These are phyloP conservation scores for Trichophyton equinum DNA, from an alignment of 2,329 filamentous ascomycete genomes.

Conservation along the genomic window DNA sequence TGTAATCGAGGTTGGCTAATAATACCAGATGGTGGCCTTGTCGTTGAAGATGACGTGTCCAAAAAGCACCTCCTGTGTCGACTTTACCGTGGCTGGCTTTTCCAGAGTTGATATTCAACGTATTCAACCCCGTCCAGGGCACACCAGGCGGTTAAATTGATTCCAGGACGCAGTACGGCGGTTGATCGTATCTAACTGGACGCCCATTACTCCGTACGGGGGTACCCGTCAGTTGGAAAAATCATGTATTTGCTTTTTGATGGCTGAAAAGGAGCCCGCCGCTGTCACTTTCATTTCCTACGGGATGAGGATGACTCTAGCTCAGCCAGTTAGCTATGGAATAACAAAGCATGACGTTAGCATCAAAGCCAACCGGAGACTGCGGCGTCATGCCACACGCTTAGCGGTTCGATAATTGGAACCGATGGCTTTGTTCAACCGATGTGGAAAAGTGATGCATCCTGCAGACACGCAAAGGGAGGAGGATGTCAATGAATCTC, in stretches of 20 bases:
- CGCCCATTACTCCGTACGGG: background rate
- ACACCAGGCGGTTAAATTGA: background rate
- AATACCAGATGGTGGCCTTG: background rate
- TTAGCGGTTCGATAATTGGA: background rate
- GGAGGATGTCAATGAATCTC: background rate
- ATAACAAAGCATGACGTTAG: background rate
- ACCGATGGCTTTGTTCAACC: background rate
- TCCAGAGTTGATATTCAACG: background rate
- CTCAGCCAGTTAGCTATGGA: too few species aligned
- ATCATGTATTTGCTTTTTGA: background rate
- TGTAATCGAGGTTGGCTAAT: background rate
- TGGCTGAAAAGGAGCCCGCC: background rate
- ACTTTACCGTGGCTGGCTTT: background rate
- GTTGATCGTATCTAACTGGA: background rate
- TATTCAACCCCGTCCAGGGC: too few species aligned
- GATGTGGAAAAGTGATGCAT: background rate
- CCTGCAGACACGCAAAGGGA: background rate
- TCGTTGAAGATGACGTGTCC: background rate
- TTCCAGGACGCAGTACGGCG: background rate
- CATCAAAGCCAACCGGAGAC: background rate
- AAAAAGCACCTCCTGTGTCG: background rate
- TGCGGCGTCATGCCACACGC: background rate
- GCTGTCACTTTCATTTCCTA: background rate
- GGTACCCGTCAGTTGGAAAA: slow-evolving; percentile 3
- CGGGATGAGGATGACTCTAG: background rate